Evolutionary conservation across 1,284 basidiomycete species (phyloP), one percentile per base, ranked within the genome.

Genomic region (Rhizopogon hawkerae): DNA sequence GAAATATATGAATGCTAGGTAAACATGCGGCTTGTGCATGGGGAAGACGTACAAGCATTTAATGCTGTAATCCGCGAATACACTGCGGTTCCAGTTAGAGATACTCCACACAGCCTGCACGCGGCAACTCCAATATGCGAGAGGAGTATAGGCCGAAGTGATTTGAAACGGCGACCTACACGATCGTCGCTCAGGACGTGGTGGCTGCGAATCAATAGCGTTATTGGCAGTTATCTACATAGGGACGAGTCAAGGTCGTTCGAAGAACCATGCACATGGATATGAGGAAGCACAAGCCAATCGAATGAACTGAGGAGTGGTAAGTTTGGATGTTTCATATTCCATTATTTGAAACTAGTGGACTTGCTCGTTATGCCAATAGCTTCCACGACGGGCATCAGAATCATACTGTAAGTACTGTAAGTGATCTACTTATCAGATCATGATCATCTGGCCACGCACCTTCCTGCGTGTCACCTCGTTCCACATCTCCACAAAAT

Each of bases 1-100:
- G 54, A 65, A 23, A 23, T 92, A 94, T 57, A 96, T 90, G 65
- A 76, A 64, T 94, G 88, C 55, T 82, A 82, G 0, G 92, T 10
- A 35, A 35, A 16, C 18, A 37, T 45, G 11, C 45, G 21, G 21
- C 29, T 47, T 34, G 29, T 31, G 44, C 43, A n/a, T 48, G 29
- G 46, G 31, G 5, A 48, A 31, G 18, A 78, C 86, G 65, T 62
- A 91, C 87, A 91, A 48, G 87, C 87, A 57, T 85, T 82, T 91
- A 50, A 94, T 88, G 64, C 85, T 89, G 56, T 81, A 77, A 65
- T 94, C 91, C 1, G 80, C 83, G 55, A 93, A 72, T 18, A 92
- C 86, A 14, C 92, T 92, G 61, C 92, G 89, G 61, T 85, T 89
- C 92, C 92, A 96, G 66, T 95, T 92, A 2, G 77, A 82, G 13